Base-by-base conservation (phyloP, 257 asterid genomes). In the Capsicum chinense region DNA sequence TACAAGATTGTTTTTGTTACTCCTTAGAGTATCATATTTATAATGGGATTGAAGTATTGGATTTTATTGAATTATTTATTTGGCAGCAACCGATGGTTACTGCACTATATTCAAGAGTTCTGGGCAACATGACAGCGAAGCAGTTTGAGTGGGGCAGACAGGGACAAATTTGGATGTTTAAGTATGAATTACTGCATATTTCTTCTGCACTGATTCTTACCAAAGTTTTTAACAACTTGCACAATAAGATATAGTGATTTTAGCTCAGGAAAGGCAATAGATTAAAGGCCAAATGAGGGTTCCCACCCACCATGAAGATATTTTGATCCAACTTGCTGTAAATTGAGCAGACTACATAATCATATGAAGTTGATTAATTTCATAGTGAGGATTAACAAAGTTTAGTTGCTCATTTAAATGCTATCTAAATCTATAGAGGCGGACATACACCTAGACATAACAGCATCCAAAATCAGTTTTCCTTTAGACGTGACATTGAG, bases 1-100 rank as follows among this genome's bases (percentile, higher is more conserved):
- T 71, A 88, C 85, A 82, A 70, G 89, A 86, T 89, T 82, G 52
- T 82, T 63, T 81, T 81, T 26, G 33, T 26, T 26, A 0, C 33
- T 26, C 35, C 26, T 82, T 82, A 66, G 37, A 64, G 60, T 82
- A 82, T 13, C 79, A 82, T 70, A 82, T 82, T 82, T 64, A 66
- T 50, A 66, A 78, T 78, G 47, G 47, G 82, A 56, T 78, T 48
- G 66, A 54, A 78, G 82, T 54, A 78, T 78, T 78, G 64, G 64
- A 78, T 78, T 78, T 78, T 76, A 76, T 76, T 76, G 81, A 76
- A 76, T 52, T 76, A 52, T 76, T 76, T 26, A 76, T 52, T 76
- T 52, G 63, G 81, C 26, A 76, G 15, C 19, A 6, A 74, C 13
- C 80, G 19, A 19, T 21, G 80, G n/a, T 35, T 74, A 74, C 44